Evolutionary conservation across 83 land plant genomes (phyloP).

Genomic region (Thuja plicata): DNA sequence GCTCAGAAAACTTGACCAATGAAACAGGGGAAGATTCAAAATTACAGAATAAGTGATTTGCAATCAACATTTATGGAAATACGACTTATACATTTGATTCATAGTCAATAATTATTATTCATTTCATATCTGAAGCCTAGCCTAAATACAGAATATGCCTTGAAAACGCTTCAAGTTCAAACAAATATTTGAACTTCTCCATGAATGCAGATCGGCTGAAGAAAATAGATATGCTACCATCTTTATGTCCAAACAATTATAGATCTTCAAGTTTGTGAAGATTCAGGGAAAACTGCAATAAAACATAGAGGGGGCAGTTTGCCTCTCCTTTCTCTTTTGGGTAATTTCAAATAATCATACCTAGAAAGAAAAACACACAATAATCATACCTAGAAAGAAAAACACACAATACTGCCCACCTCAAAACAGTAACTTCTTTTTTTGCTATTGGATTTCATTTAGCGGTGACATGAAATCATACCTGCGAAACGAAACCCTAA

Average conservation of each 20-base stretch:
- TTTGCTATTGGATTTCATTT: neutral
- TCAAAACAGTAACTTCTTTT: neutral
- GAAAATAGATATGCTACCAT: neutral
- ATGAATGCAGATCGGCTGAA: neutral
- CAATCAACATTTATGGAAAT: neutral
- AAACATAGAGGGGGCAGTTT: neutral
- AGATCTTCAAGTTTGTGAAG: neutral
- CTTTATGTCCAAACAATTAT: neutral
- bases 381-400: neutral
- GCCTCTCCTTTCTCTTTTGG: neutral
- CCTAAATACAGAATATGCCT: neutral
- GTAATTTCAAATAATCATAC: too few species aligned
- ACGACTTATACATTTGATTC: neutral
- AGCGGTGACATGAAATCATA: neutral
- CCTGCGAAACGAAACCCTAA: neutral
- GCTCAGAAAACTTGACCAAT: neutral
- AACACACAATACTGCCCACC: neutral
- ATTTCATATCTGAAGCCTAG: neutral
- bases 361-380: too few species aligned
- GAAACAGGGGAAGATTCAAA: slow-evolving; percentile 1
- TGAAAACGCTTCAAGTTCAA: slow-evolving; percentile 7
- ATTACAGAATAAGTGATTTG: neutral
- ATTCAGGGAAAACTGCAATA: neutral
- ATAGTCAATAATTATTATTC: neutral
- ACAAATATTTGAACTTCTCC: slow-evolving; percentile 7